Conservation (phyloP, 2,329 filamentous ascomycete genomes). For the Ascochyta viciae-villosae region DNA sequence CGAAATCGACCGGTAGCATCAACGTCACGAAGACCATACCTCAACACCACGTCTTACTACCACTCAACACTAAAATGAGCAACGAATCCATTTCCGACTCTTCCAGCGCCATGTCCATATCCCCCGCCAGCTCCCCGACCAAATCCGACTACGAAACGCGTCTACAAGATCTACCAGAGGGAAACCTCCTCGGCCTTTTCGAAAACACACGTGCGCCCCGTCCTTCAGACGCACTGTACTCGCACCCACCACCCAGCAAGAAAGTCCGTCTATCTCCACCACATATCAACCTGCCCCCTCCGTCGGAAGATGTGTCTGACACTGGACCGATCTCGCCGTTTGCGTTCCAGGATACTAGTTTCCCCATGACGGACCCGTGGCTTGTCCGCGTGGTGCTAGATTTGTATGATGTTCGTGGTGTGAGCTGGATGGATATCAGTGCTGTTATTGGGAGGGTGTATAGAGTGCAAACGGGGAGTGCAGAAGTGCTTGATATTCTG, state of each 20-base stretch:
- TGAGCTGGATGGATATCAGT: slow-evolving; percentile 50
- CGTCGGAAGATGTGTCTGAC: background rate
- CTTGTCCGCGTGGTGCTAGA: slow-evolving; percentile 48
- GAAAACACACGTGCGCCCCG: background rate
- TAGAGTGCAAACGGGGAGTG: slow-evolving; percentile 43
- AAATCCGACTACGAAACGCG: slow-evolving; percentile 18
- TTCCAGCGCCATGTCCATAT: slow-evolving; percentile 27
- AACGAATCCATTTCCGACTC: slow-evolving; percentile 39
- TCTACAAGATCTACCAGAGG: background rate
- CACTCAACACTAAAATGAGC: slow-evolving; percentile 43
- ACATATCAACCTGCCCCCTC: background rate
- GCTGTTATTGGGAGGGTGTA: slow-evolving; percentile 44
- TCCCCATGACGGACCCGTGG: slow-evolving; percentile 44
- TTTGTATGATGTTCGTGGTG: slow-evolving; percentile 42
- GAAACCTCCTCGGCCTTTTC: slow-evolving; percentile 13
- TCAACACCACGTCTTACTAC: slow-evolving; percentile 33
- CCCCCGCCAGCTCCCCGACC: slow-evolving; percentile 36
- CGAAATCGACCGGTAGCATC: slow-evolving; percentile 45
- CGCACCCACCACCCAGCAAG: slow-evolving; percentile 4
- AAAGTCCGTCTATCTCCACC: slow-evolving; percentile 3
- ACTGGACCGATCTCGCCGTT: slow-evolving; percentile 26
- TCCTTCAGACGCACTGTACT: slow-evolving; percentile 4
- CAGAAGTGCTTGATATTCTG: slow-evolving; percentile 46
- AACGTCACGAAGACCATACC: slow-evolving; percentile 16
- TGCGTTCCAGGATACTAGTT: slow-evolving; percentile 39